Evolutionary conservation across 2,329 filamentous ascomycete genomes (phyloP).

Genomic region (Verticillium nonalfalfae): DNA sequence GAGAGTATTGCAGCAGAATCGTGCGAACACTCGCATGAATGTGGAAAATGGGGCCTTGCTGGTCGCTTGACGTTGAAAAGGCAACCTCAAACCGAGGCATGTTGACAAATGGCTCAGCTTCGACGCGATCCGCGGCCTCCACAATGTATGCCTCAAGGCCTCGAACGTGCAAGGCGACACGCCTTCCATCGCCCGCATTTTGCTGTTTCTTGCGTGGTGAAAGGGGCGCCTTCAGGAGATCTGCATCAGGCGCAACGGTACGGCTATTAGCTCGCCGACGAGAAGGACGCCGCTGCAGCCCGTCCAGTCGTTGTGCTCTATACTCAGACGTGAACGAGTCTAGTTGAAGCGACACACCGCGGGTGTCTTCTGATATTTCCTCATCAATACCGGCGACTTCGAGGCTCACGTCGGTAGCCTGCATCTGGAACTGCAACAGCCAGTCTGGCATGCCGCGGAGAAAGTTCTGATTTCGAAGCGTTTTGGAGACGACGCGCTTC

Average conservation of each 20-base stretch:
- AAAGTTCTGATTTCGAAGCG: conserved; percentile 56
- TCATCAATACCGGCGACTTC: conserved; percentile 87
- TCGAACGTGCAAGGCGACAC: conserved; percentile 72
- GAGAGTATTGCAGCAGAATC: conserved; percentile 79
- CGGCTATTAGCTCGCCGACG: conserved; percentile 71
- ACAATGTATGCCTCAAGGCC: conserved; percentile 88
- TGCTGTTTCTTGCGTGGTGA: conserved; percentile 47
- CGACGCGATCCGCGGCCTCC: conserved; percentile 77
- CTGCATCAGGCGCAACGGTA: conserved; percentile 63
- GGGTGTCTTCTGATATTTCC: conserved; percentile 72
- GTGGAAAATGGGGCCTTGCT: conserved; percentile 81
- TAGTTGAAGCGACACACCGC: conserved; percentile 79
- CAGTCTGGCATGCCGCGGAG: conserved; percentile 75
- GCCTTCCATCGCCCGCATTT: conserved; percentile 66
- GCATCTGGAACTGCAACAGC: conserved; percentile 77
- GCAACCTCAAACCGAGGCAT: conserved; percentile 84
- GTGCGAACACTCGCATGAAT: conserved; percentile 76
- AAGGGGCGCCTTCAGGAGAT: conserved; percentile 45
- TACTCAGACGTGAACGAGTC: conserved; percentile 89
- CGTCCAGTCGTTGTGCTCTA: conserved; percentile 70
- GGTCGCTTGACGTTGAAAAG: conserved; percentile 78
- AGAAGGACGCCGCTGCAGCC: conserved; percentile 47
- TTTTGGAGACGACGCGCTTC: conserved; percentile 36
- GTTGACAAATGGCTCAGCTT: conserved; percentile 78
- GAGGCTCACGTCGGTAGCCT: conserved; percentile 82